Base-by-base conservation (phyloP, 177 flowering plant species). In the Telopea speciosissima region DNA sequence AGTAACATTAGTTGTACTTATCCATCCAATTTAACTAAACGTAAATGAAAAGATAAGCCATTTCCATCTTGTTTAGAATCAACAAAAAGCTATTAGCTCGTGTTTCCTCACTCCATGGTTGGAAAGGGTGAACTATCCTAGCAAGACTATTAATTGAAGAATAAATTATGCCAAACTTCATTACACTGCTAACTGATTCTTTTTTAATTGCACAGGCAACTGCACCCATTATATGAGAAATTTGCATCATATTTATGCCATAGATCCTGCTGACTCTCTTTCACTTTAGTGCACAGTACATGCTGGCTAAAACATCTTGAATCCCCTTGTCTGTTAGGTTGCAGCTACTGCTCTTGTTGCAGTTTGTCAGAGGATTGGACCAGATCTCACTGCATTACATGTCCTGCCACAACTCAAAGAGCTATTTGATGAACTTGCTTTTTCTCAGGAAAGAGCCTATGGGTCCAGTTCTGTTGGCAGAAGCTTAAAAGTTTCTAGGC, bases 371-470 rank as follows among this genome's bases (percentile, higher is more conserved):
- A 83, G 78, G 61, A 90, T 95, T 79, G 99, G 99, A 75, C 85
- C 94, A 69, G 96, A 95, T 66, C 80, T 81, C 71, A 86, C 96
- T 24, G 86, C 90, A 66, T 74, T 79, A 75, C 91, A 91, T 79
- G 85, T 90, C 74, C 80, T 95, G 40, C 97, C 99, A 65, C 89
- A 86, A 74, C 87, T 95, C 19, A 92, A 86, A 77, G 96, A 86
- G 77, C 83, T 95, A 49, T 95, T 95, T 77, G 90, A 90, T 81
- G 97, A 91, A 78, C 87, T 95, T 67, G 98, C 93, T 61, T 95
- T 92, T 81, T 88, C 97, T 78, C 90, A 82, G 72, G 88, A 85
- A 73, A 76, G 68, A 49, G 69, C 64, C 36, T 74, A 28, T 63
- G 69, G 73, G 13, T 76, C 88, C 74, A 79, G 76, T 75, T 79